phyloP scores from a whole-genome alignment of 2,329 filamentous ascomycete species.

The Beauveria medogensis region DNA sequence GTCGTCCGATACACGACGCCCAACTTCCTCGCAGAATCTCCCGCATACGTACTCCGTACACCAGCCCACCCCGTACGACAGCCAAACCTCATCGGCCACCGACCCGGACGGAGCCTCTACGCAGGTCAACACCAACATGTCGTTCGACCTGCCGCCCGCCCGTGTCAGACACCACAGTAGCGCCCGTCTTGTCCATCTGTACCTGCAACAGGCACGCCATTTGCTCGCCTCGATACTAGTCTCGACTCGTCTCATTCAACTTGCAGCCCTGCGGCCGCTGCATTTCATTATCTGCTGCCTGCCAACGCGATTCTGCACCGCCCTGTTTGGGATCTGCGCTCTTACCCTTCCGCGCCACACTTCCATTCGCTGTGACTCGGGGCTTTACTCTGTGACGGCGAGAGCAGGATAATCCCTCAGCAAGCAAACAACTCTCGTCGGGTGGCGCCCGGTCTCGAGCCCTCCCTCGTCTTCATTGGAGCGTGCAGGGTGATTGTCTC shows the following conservation, averaged over 20 bases:
- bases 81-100: not conserved
- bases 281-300: too few relatives aligned
- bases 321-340: not conserved
- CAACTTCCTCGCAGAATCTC: not conserved
- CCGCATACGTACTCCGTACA: not conserved
- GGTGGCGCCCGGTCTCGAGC: not conserved
- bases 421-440: conserved; percentile 2
- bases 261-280: too few relatives aligned
- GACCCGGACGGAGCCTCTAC: not conserved
- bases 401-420: conserved; percentile 1
- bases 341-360: not conserved
- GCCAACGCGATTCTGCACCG: too few relatives aligned
- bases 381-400: not conserved
- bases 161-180: not conserved
- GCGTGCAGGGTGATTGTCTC: not conserved
- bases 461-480: not conserved
- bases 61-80: not conserved
- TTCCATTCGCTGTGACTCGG: not conserved
- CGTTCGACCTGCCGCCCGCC: not conserved
- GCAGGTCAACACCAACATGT: not conserved
- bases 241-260: not conserved
- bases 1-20: not conserved
- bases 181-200: not conserved
- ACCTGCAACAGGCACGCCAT: conserved; percentile 3
- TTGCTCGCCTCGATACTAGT: not conserved